Conservation (phyloP, 106 monocot genomes). For the Acanthochlamys bracteata region DNA sequence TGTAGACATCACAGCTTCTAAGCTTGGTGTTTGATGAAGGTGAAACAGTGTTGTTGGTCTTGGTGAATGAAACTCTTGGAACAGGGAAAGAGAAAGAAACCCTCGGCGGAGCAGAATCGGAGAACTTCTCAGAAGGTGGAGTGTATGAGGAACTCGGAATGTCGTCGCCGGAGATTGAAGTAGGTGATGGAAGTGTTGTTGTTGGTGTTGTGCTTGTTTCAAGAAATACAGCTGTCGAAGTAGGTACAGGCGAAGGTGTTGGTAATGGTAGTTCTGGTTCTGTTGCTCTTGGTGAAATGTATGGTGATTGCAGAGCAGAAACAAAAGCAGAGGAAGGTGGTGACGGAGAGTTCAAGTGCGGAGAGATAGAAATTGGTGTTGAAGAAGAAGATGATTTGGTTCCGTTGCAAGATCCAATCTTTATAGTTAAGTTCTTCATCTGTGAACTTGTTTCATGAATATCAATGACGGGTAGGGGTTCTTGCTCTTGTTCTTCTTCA, state of each 20-base stretch:
- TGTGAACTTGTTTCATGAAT: no score
- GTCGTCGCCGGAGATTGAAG: constrained; percentile 56
- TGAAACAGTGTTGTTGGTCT: constrained; percentile 36
- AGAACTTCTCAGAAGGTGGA: constrained; percentile 56
- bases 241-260: constrained; percentile 15
- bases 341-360: constrained; percentile 55
- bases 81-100: constrained; percentile 87
- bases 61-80: constrained; percentile 67
- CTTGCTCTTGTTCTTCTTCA: no score
- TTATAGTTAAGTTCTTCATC: constrained; percentile 31
- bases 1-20: constrained; percentile 83
- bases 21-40: constrained; percentile 78
- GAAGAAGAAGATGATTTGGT: constrained; percentile 37
- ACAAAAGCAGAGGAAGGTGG: constrained; percentile 71
- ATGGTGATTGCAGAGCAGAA: constrained; percentile 65
- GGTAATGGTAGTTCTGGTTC: constrained; percentile 32
- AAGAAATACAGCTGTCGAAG: neutral
- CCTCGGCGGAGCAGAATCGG: constrained; percentile 30
- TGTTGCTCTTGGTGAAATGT: constrained; percentile 51
- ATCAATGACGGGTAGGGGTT: no score
- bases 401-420: constrained; percentile 19
- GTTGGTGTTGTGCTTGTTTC: constrained; percentile 9
- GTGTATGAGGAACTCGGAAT: constrained; percentile 79
- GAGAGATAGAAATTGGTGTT: constrained; percentile 50
- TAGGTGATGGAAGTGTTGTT: constrained; percentile 36